Conservation (phyloP, 257 asterid genomes). For the Solanum etuberosum region DNA sequence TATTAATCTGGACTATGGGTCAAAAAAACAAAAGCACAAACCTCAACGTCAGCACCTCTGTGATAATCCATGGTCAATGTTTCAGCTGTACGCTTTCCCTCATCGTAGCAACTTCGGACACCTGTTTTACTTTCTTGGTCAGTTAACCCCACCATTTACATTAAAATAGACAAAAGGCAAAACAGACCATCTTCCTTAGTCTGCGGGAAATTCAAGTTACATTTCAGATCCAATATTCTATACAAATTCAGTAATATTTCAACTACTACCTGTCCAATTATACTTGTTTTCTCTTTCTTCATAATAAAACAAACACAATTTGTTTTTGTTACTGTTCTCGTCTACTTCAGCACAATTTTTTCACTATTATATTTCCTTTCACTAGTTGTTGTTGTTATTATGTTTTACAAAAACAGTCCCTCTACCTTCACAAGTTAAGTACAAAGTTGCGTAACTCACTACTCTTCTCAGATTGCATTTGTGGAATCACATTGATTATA, state of each 20-base stretch:
- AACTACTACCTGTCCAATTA: neutral
- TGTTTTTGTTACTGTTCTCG: neutral
- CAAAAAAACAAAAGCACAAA: conserved; percentile 2
- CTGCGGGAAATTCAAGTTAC: neutral
- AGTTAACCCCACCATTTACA: neutral
- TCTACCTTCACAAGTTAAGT: neutral
- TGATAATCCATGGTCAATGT: conserved; percentile 98
- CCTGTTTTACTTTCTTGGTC: conserved; percentile 37
- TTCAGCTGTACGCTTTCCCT: conserved; percentile 98
- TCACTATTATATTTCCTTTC: no score
- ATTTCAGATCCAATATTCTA: neutral
- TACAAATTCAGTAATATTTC: neutral
- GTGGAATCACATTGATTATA: neutral
- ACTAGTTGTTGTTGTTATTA: neutral
- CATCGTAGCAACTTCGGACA: conserved; percentile 97
- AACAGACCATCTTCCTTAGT: neutral
- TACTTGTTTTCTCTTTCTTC: neutral
- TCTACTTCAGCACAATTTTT: no score
- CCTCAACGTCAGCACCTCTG: conserved; percentile 97
- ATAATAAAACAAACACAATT: no score
- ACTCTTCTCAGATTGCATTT: neutral
- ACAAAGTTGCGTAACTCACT: no score
- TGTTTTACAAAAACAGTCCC: no score
- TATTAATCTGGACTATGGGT: neutral
- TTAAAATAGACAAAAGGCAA: neutral